Evolutionary conservation across 2,329 filamentous ascomycete species (phyloP), one percentile per base, ranked within the genome.

Genomic region (Zalaria sp.): DNA sequence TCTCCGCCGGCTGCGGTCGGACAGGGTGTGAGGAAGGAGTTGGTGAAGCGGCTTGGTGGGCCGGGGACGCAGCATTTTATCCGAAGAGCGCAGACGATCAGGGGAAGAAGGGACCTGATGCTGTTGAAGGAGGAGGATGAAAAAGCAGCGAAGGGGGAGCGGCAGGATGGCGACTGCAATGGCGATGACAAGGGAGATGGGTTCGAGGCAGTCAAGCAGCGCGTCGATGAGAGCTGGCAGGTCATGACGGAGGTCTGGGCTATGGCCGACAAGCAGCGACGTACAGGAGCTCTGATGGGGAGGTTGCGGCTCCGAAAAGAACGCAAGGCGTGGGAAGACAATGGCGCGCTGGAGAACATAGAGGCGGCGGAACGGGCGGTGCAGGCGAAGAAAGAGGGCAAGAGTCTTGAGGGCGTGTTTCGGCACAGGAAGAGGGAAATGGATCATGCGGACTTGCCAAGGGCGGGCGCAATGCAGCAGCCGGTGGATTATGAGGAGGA

Each of bases 1-100:
- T 75, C 75, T 1, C 61, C 93, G 3, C 83, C 85, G 0, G 87
- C 81, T 4, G 93, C 91, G 54, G 74, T 83, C 3, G 81, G 88
- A 68, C 83, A 88, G 56, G 87, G 87, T 2, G 69, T 91, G 1
- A 78, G 89, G 52, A 82, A 83, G 34, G 81, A 89, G 56, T 69
- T 91, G 41, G 72, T 79, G 46, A 85, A 81, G 47, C 51, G 50
- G 18, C 41, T 45, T 2, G 49, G 52, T 25, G 55, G 52, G 4
- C 51, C 50, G 5, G 52, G 53, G 8, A 50, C 50, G 3, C 54
- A 56, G 31, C 29, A 42, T 1, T 53, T 50, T 27, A 51, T 60
- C 32, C 51, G 55, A 5, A 47, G 49, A 37, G 52, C 54, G 3
- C 53, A 54, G 28, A 53, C 59, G 31, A 49, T 57, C 3, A 53